Evolutionary conservation across 345 rosid species (phyloP).

Genomic region (Eucalyptus marginata): DNA sequence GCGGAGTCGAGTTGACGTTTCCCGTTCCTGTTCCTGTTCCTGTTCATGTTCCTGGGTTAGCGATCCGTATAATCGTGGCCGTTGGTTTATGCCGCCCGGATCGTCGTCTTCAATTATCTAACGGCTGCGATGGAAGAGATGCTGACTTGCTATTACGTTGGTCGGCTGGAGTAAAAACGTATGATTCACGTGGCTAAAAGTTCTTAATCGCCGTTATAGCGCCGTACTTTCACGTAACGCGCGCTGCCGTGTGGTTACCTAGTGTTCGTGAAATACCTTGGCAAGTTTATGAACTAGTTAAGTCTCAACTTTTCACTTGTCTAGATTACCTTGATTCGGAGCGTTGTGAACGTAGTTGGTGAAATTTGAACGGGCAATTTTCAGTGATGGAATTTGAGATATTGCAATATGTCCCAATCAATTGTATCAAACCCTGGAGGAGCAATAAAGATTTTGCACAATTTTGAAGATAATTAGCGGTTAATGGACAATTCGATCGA

Average conservation of each 20-base stretch:
- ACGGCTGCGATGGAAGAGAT: not conserved
- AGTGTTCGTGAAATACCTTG: not conserved
- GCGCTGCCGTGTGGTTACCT: not conserved
- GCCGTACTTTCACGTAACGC: no score
- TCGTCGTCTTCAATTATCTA: not conserved
- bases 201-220: not conserved
- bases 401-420: no score
- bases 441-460: no score
- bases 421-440: no score
- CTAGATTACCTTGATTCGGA: not conserved
- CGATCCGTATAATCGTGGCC: not conserved
- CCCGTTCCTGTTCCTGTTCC: no score
- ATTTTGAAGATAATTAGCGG: no score
- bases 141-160: not conserved
- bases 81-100: not conserved
- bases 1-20: not conserved
- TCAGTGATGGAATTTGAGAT: fast-evolving
- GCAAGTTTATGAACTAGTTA: not conserved
- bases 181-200: not conserved
- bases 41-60: not conserved
- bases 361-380: no score
- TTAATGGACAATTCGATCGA: no score
- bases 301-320: not conserved
- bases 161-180: no score
- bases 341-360: no score